Evolutionary conservation across 148 eudicot genomes (phyloP), one percentile per base, ranked within the genome.

Genomic region (Nyssa sinensis): DNA sequence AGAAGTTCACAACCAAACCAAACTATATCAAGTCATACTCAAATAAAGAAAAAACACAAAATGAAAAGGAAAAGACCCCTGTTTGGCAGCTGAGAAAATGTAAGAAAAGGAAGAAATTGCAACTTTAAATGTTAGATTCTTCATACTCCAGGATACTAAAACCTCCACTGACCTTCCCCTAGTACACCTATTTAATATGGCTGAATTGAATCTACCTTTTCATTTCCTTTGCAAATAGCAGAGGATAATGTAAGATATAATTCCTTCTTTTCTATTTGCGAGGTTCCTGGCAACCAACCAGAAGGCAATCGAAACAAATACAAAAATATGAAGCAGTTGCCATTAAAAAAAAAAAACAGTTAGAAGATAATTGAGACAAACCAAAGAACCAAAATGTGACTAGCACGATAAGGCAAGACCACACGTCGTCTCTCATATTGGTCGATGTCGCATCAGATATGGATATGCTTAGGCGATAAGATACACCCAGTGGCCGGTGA

Each of bases 321-420:
- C 19, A 3, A 14, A 39, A 24, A 19, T 13, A 25, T 1, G 32
- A 2, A 69, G 35, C 57, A 37, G 9, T 37, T 13, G 3, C 13
- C 2, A 13, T 11, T 19, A 17, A 49, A 12, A 39, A 39, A 44
- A 44, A 44, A 19, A 13, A 33, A 1, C 61, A 16, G 9, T 58
- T 66, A 47, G 69, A 32, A 49, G 55, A 28, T 47, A 44, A 61
- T 19, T 28, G 29, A n/a, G 7, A 78, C 85, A 66, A 34, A 88
- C 92, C 89, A 74, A 88, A 81, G 63, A 79, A 76, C 86, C 88
- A 86, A 59, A 88, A 82, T 37, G 84, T 84, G 35, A 84, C 80
- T 23, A 88, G 77, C 66, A 84, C 84, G 66, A 75, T 70, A 1
- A 76, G 72, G 74, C 85, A 83, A 73, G 88, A 82, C 88, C 89